Evolutionary conservation across 345 rosid species (phyloP).

Genomic region (Angophora floribunda): DNA sequence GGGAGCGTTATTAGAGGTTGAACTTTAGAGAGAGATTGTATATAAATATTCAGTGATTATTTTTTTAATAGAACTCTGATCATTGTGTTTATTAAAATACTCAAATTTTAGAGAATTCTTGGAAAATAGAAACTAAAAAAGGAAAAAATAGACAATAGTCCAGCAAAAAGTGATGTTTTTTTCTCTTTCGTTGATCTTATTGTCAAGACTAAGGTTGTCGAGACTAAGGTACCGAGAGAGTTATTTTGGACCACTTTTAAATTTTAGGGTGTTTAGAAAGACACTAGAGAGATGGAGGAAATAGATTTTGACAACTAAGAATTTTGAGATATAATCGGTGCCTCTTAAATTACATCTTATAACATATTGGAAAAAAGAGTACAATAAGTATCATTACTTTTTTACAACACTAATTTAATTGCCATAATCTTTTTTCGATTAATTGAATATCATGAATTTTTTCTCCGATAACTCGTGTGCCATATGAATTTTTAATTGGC

Average conservation of each 20-base stretch:
- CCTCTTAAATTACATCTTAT: not conserved
- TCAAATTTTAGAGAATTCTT: too few species aligned
- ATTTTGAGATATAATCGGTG: not conserved
- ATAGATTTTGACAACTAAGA: not conserved
- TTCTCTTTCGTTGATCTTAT: not conserved
- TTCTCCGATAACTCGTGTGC: accelerated
- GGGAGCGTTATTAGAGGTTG: not conserved
- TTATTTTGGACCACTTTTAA: too few species aligned
- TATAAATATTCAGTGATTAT: too few species aligned
- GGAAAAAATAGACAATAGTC: not conserved
- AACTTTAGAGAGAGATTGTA: not conserved
- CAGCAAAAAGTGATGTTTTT: not conserved
- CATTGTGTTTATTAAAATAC: not conserved
- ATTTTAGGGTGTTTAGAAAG: not conserved
- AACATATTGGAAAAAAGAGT: not conserved
- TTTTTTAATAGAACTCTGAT: too few species aligned
- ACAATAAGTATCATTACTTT: too few species aligned
- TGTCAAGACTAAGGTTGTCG: not conserved
- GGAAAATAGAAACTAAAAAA: not conserved
- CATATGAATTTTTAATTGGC: accelerated
- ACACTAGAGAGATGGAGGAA: not conserved
- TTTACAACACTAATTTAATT: accelerated
- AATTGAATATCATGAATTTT: too few species aligned
- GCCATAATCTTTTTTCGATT: too few species aligned
- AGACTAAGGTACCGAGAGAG: not conserved